Evolutionary conservation across 495 filamentous ascomycete genomes (phyloP).

Genomic region (Oleoguttula mirabilis): DNA sequence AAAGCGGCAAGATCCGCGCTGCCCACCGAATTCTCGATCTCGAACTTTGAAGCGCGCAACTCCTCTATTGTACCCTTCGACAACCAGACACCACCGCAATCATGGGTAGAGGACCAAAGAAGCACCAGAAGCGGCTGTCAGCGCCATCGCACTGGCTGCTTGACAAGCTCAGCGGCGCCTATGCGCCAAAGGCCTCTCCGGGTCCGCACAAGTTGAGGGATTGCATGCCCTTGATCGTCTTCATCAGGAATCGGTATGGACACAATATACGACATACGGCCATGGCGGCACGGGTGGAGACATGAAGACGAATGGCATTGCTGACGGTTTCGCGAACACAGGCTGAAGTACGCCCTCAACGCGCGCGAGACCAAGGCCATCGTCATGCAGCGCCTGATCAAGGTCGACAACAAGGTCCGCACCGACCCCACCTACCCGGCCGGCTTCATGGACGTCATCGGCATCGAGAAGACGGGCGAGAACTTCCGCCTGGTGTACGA

Average conservation of each 20-base stretch:
- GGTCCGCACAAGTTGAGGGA: constrained; percentile 99
- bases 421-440: constrained; percentile 95
- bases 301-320: too few species aligned
- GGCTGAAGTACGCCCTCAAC: constrained; percentile 99
- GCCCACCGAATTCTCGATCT: too few species aligned
- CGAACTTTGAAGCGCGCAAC: too few species aligned
- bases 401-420: constrained; percentile 99
- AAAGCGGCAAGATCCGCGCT: too few species aligned
- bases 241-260: constrained; percentile 76
- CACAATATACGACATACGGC: too few species aligned
- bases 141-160: constrained; percentile 98
- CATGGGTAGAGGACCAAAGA: constrained; percentile 72
- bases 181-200: constrained; percentile 87
- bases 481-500: constrained; percentile 99
- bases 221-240: constrained; percentile 97
- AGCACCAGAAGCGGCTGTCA: constrained; percentile 99
- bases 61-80: not conserved
- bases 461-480: constrained; percentile 98
- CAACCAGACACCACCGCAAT: constrained; percentile 25
- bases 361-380: constrained; percentile 93
- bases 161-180: constrained; percentile 96
- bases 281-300: too few species aligned
- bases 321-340: too few species aligned
- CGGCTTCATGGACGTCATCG: constrained; percentile 99
- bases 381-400: constrained; percentile 98